These are phyloP conservation scores for Bipolaris oryzae DNA, from an alignment of 2,329 filamentous ascomycete genomes.

Conservation along the genomic window DNA sequence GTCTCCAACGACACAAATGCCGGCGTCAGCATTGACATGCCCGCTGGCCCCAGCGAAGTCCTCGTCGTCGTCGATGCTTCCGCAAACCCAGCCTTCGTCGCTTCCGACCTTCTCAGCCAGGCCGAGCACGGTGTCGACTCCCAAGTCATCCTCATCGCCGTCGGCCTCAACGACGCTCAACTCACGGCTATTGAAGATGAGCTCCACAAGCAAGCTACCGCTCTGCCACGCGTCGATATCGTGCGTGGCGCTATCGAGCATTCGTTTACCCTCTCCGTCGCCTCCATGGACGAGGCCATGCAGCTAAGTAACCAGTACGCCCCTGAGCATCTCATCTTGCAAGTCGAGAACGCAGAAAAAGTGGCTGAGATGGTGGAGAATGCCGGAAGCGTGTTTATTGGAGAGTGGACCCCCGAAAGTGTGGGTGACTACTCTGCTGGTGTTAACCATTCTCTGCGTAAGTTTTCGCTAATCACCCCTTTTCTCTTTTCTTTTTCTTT, in stretches of 20 bases:
- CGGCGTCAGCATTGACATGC: constrained; percentile 97
- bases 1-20: constrained; percentile 97
- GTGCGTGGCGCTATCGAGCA: constrained; percentile 89
- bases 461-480: constrained; percentile 51
- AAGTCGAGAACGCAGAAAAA: constrained; percentile 76
- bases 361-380: constrained; percentile 84
- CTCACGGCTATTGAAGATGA: constrained; percentile 88
- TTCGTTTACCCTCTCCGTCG: constrained; percentile 82
- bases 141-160: constrained; percentile 88
- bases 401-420: constrained; percentile 95
- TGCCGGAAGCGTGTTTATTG: constrained; percentile 94
- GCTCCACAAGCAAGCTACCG: constrained; percentile 83
- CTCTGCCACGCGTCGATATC: constrained; percentile 88
- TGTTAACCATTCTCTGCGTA: constrained; percentile 96
- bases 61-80: constrained; percentile 91
- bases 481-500: background rate
- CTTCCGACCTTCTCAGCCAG: constrained; percentile 91
- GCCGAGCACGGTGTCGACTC: constrained; percentile 97
- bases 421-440: constrained; percentile 98
- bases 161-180: constrained; percentile 75
- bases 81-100: constrained; percentile 92
- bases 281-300: constrained; percentile 76
- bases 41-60: constrained; percentile 93
- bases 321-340: constrained; percentile 94
- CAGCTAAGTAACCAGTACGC: constrained; percentile 91